These are phyloP conservation scores for Fraxinus velutina DNA, from an alignment of 305 asterid species.

Conservation along the genomic window DNA sequence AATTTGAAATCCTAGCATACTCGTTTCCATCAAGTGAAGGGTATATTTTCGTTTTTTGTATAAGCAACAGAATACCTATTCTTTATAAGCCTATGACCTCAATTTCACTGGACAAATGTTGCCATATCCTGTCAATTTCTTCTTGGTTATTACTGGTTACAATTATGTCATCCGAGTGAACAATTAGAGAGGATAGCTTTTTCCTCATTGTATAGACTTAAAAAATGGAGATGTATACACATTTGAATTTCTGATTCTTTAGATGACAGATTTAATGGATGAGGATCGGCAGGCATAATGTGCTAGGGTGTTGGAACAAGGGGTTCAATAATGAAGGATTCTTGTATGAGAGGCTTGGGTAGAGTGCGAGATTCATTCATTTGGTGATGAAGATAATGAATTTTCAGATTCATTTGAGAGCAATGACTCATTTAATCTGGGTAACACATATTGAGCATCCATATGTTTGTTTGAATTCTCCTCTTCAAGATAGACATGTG, in stretches of 20 bases:
- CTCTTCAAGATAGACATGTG: not conserved
- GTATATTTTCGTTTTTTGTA: not conserved
- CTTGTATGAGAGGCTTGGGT: not conserved
- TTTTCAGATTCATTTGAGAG: not conserved
- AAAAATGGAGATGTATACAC: not conserved
- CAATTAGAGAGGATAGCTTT: not conserved
- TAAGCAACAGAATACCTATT: not conserved
- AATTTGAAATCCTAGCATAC: not conserved
- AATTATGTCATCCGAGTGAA: not conserved
- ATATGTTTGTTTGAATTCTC: not conserved
- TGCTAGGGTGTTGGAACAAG: not conserved
- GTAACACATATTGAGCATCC: not conserved
- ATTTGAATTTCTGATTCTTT: not conserved
- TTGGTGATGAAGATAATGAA: not conserved
- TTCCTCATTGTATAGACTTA: not conserved
- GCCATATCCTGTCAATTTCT: not conserved
- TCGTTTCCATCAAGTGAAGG: not conserved
- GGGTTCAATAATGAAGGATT: not conserved
- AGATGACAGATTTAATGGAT: not conserved
- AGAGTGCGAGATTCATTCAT: not conserved
- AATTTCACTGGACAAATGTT: not conserved
- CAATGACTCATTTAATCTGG: not conserved
- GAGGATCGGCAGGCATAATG: not conserved
- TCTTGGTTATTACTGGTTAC: not conserved
- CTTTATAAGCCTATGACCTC: not conserved